Percentiles rank a stretch among this genome's conserved stretches.
phyloP scores from a whole-genome alignment of 164 flowering plant genomes.

The Vitis vinifera region DNA sequence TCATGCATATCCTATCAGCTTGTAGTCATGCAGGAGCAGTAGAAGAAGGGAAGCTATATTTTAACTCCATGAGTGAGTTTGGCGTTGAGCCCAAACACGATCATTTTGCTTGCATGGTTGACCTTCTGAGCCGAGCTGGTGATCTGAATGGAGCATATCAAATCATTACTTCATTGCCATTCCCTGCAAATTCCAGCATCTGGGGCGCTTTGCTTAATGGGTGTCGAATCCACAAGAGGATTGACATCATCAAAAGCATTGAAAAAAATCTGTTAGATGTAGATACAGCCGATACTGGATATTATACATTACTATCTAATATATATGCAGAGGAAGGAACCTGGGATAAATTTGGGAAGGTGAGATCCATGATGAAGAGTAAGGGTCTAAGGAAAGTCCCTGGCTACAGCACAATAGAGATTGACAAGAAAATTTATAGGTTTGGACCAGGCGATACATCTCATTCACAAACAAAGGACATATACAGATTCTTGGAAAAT shows the following conservation, averaged over 20 bases:
- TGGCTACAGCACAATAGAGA: constrained; percentile 62
- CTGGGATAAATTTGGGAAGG: constrained; percentile 48
- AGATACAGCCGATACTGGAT: constrained; percentile 56
- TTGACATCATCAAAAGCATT: constrained; percentile 51
- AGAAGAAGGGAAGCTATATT: constrained; percentile 61
- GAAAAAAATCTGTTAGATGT: constrained; percentile 34
- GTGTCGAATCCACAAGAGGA: constrained; percentile 63
- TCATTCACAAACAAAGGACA: constrained; percentile 27
- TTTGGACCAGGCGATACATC: constrained; percentile 43
- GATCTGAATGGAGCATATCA: constrained; percentile 55
- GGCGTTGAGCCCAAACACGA: constrained; percentile 51
- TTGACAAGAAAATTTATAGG: constrained; percentile 33
- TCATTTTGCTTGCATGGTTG: constrained; percentile 76
- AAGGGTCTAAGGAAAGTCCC: constrained; percentile 56
- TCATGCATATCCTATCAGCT: constrained; percentile 70
- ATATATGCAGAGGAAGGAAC: constrained; percentile 69
- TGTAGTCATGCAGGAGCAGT: constrained; percentile 77
- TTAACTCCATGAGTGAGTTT: constrained; percentile 50
- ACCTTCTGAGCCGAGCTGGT: constrained; percentile 81
- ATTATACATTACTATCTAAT: constrained; percentile 57
- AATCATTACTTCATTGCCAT: constrained; percentile 56
- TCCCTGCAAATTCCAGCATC: constrained; percentile 49
- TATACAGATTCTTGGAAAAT: constrained; percentile 26
- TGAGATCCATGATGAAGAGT: constrained; percentile 55
- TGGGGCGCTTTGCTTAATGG: constrained; percentile 83